These are phyloP conservation scores for Filosporella fistucella DNA, from an alignment of 495 filamentous ascomycete species.

Conservation along the genomic window DNA sequence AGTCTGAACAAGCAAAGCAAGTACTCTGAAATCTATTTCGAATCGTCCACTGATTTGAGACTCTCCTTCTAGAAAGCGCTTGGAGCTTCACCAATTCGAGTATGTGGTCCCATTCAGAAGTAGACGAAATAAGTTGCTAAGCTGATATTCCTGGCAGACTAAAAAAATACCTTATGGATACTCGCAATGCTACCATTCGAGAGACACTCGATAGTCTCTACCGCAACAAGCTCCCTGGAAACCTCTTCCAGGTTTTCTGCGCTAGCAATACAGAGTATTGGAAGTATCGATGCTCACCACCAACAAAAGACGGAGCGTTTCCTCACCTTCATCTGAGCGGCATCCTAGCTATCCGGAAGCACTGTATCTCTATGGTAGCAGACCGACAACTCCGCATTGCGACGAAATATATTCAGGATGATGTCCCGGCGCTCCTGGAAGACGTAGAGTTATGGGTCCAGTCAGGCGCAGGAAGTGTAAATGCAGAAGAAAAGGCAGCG, in stretches of 20 bases:
- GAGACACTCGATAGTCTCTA: slow-evolving; percentile 23
- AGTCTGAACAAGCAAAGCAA: slow-evolving; percentile 4
- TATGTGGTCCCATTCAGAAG: neutral
- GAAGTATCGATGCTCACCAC: slow-evolving; percentile 28
- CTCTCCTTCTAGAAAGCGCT: slow-evolving; percentile 3
- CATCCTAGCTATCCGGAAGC: slow-evolving; percentile 26
- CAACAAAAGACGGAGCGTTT: slow-evolving; percentile 13
- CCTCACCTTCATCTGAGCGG: slow-evolving; percentile 32
- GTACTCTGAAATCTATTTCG: neutral
- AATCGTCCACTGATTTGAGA: neutral
- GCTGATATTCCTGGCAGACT: slow-evolving; percentile 16
- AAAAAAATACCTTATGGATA: slow-evolving; percentile 25
- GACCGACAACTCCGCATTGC: slow-evolving; percentile 29
- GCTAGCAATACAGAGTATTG: slow-evolving; percentile 33
- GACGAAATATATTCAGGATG: slow-evolving; percentile 27
- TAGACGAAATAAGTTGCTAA: neutral
- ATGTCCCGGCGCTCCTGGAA: slow-evolving; percentile 30
- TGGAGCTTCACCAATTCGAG: slow-evolving; percentile 5
- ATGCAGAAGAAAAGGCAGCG: slow-evolving; percentile 27
- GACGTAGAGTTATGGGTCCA: slow-evolving; percentile 34
- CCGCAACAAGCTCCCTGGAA: slow-evolving; percentile 12
- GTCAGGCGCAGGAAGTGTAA: slow-evolving; percentile 29
- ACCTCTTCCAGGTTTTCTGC: slow-evolving; percentile 29
- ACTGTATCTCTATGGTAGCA: slow-evolving; percentile 34
- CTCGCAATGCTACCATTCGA: slow-evolving; percentile 28